phyloP scores from a whole-genome alignment of 1,284 basidiomycete genomes.

The Ceratobasidium sp. region DNA sequence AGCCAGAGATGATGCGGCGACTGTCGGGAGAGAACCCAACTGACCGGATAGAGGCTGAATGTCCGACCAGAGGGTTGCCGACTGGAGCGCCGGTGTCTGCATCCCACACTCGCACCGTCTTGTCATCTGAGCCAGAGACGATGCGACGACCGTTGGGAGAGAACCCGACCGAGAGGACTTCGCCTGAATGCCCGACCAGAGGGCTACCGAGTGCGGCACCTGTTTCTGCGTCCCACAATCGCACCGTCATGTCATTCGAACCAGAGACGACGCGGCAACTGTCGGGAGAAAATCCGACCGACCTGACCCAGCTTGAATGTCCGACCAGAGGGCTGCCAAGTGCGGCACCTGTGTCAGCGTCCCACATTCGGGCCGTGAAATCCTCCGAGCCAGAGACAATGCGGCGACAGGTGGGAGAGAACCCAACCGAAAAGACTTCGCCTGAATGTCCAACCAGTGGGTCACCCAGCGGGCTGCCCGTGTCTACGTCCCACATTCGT shows the following conservation, averaged over 20 bases:
- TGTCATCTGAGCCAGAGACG: no score
- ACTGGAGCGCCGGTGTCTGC: background rate
- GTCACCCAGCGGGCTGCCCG: conserved; percentile 26
- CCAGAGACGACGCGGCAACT: conserved; percentile 14
- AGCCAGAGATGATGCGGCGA: background rate
- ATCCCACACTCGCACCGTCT: conserved; percentile 7
- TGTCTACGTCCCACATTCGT: conserved; percentile 11
- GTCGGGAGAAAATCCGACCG: conserved; percentile 19
- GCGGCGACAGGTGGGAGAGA: conserved; percentile 6
- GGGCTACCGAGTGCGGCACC: background rate
- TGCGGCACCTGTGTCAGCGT: conserved; percentile 1
- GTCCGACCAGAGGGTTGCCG: background rate
- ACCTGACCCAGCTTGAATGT: background rate
- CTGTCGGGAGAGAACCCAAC: conserved; percentile 13
- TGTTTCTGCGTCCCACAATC: conserved; percentile 9
- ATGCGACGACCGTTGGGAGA: no score
- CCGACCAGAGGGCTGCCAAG: background rate
- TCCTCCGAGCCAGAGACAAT: background rate
- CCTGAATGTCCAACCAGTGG: conserved; percentile 32
- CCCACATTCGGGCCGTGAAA: conserved; percentile 6
- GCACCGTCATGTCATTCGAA: background rate
- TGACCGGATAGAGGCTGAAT: background rate
- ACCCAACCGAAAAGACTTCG: background rate
- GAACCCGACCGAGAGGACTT: no score
- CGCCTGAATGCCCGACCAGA: no score